These are phyloP conservation scores for Mytilinidion resinicola DNA, from an alignment of 495 filamentous ascomycete genomes.

Conservation along the genomic window DNA sequence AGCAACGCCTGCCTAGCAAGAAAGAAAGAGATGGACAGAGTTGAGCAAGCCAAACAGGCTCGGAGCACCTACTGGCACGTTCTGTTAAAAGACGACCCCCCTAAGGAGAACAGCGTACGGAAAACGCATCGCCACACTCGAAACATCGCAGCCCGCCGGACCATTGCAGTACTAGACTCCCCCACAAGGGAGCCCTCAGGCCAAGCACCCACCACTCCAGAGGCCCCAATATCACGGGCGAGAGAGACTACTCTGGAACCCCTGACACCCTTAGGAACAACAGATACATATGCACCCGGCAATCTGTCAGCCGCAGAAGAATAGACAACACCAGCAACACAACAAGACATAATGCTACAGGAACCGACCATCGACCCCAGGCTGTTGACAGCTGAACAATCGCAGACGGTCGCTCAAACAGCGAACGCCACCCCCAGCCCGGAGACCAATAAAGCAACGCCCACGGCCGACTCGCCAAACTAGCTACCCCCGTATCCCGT, in stretches of 20 bases:
- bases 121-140: background rate
- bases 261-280: background rate
- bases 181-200: background rate
- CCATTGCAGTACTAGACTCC: background rate
- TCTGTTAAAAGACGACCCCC: slow-evolving; percentile 8
- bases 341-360: background rate
- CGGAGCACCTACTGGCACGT: slow-evolving; percentile 19
- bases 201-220: background rate
- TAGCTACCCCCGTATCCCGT: background rate
- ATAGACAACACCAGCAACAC: background rate
- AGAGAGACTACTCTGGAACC: slow-evolving; percentile 1
- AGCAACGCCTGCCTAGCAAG: slow-evolving; percentile 21
- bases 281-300: background rate
- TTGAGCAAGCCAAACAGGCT: slow-evolving; percentile 19
- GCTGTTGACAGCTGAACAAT: background rate
- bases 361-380: background rate
- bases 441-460: background rate
- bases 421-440: background rate
- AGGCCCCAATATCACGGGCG: background rate
- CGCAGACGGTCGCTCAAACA: background rate
- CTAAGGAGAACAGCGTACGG: background rate
- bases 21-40: slow-evolving; percentile 15
- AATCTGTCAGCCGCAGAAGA: background rate
- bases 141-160: background rate
- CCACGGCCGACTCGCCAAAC: background rate